Percentiles rank a stretch among this genome's conserved stretches.
Evolutionary conservation across 495 filamentous ascomycete genomes (phyloP).

Genomic region (Talaromyces liani): DNA sequence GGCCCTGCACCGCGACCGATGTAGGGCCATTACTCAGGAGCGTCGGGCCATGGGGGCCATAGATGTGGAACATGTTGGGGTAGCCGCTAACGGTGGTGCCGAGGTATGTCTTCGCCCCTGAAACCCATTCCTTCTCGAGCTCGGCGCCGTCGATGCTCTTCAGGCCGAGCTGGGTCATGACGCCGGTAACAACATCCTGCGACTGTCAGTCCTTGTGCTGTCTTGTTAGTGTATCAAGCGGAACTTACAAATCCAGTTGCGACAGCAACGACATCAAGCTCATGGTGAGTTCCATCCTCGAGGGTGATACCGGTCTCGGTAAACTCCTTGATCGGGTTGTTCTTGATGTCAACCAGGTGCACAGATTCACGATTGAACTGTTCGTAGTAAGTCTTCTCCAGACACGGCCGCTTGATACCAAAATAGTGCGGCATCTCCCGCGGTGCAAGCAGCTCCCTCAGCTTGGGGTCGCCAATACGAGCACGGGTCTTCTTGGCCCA

Average conservation of each 20-base stretch:
- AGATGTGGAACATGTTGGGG: slow-evolving; percentile 49
- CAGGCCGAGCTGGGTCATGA: slow-evolving; percentile 42
- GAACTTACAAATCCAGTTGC: slow-evolving; percentile 43
- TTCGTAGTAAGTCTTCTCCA: slow-evolving; percentile 29
- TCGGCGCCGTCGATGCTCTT: slow-evolving; percentile 30
- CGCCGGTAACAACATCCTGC: slow-evolving; percentile 41
- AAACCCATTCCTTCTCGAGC: slow-evolving; percentile 40
- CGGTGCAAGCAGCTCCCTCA: slow-evolving; percentile 42
- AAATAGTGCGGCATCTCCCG: slow-evolving; percentile 37
- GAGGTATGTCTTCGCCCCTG: slow-evolving; percentile 38
- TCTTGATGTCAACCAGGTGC: slow-evolving; percentile 22
- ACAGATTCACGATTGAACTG: slow-evolving; percentile 27
- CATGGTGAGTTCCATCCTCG: slow-evolving; percentile 29
- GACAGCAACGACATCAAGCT: slow-evolving; percentile 46
- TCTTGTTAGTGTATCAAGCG: neutral
- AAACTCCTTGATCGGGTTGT: slow-evolving; percentile 20
- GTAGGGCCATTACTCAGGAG: slow-evolving; percentile 42
- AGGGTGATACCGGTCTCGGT: slow-evolving; percentile 24
- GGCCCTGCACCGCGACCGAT: slow-evolving; percentile 40
- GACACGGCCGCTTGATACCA: slow-evolving; percentile 36
- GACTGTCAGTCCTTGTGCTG: neutral
- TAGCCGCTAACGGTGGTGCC: slow-evolving; percentile 40
- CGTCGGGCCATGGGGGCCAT: slow-evolving; percentile 44
- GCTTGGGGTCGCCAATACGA: slow-evolving; percentile 38
- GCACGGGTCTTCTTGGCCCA: slow-evolving; percentile 27